A percentile compares a stretch with the other conserved stretches of the same genome.
These are phyloP conservation scores for Stagonosporopsis rhizophila DNA, from an alignment of 2,329 filamentous ascomycete species.

Conservation along the genomic window DNA sequence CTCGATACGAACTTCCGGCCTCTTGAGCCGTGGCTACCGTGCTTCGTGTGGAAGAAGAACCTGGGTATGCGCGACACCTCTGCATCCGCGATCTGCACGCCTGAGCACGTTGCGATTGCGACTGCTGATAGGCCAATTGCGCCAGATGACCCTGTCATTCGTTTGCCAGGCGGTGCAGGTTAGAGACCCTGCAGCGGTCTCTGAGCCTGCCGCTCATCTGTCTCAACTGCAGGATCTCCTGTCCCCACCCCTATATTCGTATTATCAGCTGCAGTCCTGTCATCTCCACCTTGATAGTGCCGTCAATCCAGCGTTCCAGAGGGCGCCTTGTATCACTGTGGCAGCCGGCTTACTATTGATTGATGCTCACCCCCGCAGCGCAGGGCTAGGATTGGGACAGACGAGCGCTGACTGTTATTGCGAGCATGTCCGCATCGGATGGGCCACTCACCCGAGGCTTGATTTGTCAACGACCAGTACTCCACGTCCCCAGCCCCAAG, in stretches of 20 bases:
- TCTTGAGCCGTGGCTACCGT: conserved; percentile 17
- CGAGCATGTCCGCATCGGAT: conserved; percentile 15
- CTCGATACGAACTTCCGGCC: conserved; percentile 8
- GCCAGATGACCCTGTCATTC: conserved; percentile 38
- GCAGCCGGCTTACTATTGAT: conserved; percentile 15
- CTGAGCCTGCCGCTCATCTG: conserved; percentile 30
- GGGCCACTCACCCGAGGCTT: conserved; percentile 3
- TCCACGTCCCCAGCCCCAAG: conserved; percentile 4
- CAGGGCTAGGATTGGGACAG: conserved; percentile 6
- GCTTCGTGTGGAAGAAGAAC: conserved; percentile 5
- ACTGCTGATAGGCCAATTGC: conserved; percentile 47
- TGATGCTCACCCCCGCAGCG: conserved; percentile 22
- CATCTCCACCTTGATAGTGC: conserved; percentile 24
- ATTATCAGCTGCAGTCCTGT: conserved; percentile 35
- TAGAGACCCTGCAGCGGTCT: conserved; percentile 46
- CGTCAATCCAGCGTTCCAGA: conserved; percentile 27
- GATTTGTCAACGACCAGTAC: conserved; percentile 14
- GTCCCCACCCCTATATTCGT: conserved; percentile 34
- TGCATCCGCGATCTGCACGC: conserved; percentile 40
- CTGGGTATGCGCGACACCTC: conserved; percentile 34
- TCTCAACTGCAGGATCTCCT: conserved; percentile 32
- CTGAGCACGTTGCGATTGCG: conserved; percentile 33
- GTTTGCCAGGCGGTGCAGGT: conserved; percentile 22
- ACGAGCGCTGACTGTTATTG: conserved; percentile 16
- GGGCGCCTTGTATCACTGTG: conserved; percentile 24